Evolutionary conservation across 1,284 basidiomycete species (phyloP).

Genomic region (Ustilago shanxiensis): DNA sequence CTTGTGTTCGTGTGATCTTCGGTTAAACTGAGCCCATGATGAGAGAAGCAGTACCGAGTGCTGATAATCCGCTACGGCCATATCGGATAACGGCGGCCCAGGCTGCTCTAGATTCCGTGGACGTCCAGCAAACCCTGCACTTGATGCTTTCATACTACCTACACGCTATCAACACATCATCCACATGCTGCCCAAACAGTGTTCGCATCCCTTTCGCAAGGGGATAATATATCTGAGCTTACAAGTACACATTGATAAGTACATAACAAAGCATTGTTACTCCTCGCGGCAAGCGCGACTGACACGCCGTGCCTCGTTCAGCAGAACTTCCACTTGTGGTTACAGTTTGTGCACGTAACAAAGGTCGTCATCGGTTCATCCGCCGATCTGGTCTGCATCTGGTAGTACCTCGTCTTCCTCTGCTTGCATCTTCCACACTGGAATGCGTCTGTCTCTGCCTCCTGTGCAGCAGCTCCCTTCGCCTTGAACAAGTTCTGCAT

Average conservation of each 20-base stretch:
- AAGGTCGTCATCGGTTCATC: conserved; percentile 70
- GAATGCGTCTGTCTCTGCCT: conserved; percentile 97
- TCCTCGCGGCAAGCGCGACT: no score
- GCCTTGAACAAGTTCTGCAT: conserved; percentile 86
- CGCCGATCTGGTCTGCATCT: conserved; percentile 69
- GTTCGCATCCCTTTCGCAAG: neutral
- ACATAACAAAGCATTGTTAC: neutral
- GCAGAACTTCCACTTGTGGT: conserved; percentile 69
- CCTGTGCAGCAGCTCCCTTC: conserved; percentile 83
- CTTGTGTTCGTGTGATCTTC: no score
- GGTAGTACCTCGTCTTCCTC: conserved; percentile 67
- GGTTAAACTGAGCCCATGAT: no score
- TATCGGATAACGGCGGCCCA: no score
- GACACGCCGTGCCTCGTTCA: conserved; percentile 12
- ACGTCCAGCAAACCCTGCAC: no score
- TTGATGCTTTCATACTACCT: neutral
- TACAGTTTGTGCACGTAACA: conserved; percentile 67
- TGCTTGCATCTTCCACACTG: conserved; percentile 87
- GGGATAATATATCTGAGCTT: conserved; percentile 5
- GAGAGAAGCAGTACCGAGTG: no score
- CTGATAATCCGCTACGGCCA: no score
- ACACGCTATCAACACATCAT: neutral
- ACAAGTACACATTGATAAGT: conserved; percentile 13
- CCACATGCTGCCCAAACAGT: neutral
- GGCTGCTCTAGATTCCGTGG: no score